Evolutionary conservation across 192 early-diverging fungal genomes (phyloP), one percentile per base, ranked within the genome.

Genomic region (Coemansia sp.): DNA sequence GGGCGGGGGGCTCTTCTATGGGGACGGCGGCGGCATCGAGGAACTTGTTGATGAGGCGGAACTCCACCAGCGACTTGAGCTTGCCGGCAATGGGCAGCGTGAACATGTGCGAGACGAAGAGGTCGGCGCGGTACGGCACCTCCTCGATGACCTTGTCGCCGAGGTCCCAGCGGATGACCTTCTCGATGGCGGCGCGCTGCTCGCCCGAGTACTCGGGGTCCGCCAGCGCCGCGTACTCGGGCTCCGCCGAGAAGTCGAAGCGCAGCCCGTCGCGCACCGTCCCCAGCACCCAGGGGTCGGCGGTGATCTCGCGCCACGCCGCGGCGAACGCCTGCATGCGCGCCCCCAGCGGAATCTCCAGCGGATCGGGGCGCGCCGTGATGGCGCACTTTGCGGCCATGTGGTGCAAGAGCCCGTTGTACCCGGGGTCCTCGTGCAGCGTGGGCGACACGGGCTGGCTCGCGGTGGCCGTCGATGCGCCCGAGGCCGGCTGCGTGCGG

Each of bases 61-160:
- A 77, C 35, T 83, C 81, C 53, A 83, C 70, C 62, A 83, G 59
- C 1, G 81, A 67, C 69, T 78, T 77, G 48, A 75, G 69, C 48
- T 67, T 74, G 13, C 76, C 81, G 0, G 63, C 67, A 11, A 78
- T 73, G 10, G 64, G 76, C 60, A 78, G 54, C 24, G 76, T 83
- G 60, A 73, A 83, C 76, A 83, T 83, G 62, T 78, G 81, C 39
- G 75, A 78, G 8, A 78, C 67, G 39, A 78, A 78, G 31, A 78
- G 67, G 3, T 75, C 76, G 0, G 75, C 67, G 2, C 57, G 34
- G 48, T 72, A 75, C 9, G 69, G 64, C 7, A 83, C 51, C 51
- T 78, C 75, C 44, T 83, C 76, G 35, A 83, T 83, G 24, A 83
- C 81, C 17, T 70, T 69, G 67, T 83, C 76, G 56, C 75, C 75